Evolutionary conservation across 441 rosid species (phyloP), one percentile per base, ranked within the genome.

Genomic region (Populus tomentosa): DNA sequence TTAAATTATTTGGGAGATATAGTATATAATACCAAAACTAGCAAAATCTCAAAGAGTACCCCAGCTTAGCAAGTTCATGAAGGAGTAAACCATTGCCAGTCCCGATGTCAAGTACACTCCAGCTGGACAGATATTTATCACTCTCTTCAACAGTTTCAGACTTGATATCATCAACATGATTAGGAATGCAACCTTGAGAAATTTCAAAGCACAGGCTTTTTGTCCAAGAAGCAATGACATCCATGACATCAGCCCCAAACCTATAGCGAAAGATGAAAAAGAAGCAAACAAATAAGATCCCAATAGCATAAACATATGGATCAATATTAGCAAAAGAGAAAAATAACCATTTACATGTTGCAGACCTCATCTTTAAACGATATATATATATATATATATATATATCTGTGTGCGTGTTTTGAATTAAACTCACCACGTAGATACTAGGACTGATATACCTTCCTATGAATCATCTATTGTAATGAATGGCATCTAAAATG

Each of bases 71-170:
- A 85, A 95, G 95, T 87, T 91, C 93, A 78, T 95, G 99, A 83
- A 93, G 99, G 50, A 95, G 96, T 75, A 95, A 84, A 74, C 97
- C 99, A 78, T 91, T 95, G 79, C 98, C 98, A 32, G 98, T 95
- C 82, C 99, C 99, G 78, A 95, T 80, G 77, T 95, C 99, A 81
- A 95, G 99, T 59, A 92, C 93, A 83, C 86, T 92, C 99, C 99
- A 93, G 80, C 76, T 62, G 82, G 91, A 84, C 89, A 95, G 84
- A 82, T 82, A 85, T 78, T 88, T 88, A 65, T 84, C 88, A 73
- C 56, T 87, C 67, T 85, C 87, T 81, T 87, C 90, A 85, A 81
- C 84, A 67, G 81, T 76, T 69, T 89, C 90, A 21, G 83, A 73
- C 72, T 83, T 86, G 24, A 76, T 62, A 77, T 79, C 88, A 70